Base-by-base conservation (phyloP, 257 asterid genomes). In the Fraxinus anomala region DNA sequence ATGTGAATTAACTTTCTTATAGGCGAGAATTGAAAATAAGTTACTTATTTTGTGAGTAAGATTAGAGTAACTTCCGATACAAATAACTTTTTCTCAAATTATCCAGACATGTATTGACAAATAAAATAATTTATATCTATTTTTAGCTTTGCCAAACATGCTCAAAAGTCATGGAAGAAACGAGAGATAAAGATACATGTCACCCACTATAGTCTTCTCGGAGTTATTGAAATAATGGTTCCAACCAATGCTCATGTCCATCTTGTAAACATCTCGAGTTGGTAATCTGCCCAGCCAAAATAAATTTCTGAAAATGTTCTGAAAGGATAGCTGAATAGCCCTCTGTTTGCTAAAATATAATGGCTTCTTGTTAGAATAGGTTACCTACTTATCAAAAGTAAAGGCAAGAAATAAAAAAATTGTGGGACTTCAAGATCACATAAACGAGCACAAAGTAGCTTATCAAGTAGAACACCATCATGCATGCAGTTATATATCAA, bases 191-290 rank as follows among this genome's bases (percentile, higher is more conserved):
- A 72, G 79, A 26, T 63, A 26, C 40, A 78, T 49, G 28, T 63
- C 73, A 92, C 97, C 88, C 85, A 95, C 99, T 30, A 95, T 89
- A 68, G 98, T 92, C 86, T 95, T 95, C 85, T 93, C 99, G 0
- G 97, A 37, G 83, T 95, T 95, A 86, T 93, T 80, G 81, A 95
- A 93, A 81, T 89, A 93, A 61, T 97, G 98, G 75, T 95, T 93
- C 97, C 98, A 93, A 56, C 97, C 97, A 39, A 94, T 82, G 90
- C 97, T 94, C 99, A 89, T 90, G 47, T 5, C 8, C 99, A 92
- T 92, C 88, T 92, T 92, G 86, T 89, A 91, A 83, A 90, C 85
- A 73, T 96, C 97, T 47, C 80, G 87, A 28, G 39, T 81, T 39
- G 84, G 82, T 83, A 94, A 83, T 71, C 92, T 85, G 14, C 97